Evolutionary conservation across 805 yeast genomes (phyloP).

Genomic region (Sungouiozyma intestinalis): DNA sequence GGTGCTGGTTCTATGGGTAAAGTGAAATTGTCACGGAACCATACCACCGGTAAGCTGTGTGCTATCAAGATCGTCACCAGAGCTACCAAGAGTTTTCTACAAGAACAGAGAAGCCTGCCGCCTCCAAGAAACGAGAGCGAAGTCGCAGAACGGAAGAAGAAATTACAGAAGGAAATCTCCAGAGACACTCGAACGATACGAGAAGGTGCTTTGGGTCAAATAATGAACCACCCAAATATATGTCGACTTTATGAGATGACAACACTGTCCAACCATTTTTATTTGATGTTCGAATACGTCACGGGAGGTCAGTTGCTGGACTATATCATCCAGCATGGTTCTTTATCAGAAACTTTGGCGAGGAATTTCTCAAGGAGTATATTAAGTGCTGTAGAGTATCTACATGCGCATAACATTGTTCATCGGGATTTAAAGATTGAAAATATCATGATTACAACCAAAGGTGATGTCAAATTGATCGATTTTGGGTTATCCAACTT

Average conservation of each 20-base stretch:
- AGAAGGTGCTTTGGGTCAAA: conserved; percentile 87
- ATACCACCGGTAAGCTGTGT: conserved; percentile 71
- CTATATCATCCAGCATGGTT: conserved; percentile 92
- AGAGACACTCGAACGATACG: conserved; percentile 86
- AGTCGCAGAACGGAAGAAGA: conserved; percentile 49
- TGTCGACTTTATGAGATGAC: conserved; percentile 87
- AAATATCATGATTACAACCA: conserved; percentile 83
- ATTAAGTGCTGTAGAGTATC: conserved; percentile 83
- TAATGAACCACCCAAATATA: conserved; percentile 82
- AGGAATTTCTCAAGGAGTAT: conserved; percentile 89
- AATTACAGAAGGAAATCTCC: conserved; percentile 72
- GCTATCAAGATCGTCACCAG: conserved; percentile 90
- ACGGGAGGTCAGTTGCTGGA: conserved; percentile 97
- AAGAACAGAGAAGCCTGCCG: conserved; percentile 60
- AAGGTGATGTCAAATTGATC: conserved; percentile 88
- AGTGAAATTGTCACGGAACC: conserved; percentile 86
- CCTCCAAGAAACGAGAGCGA: conserved; percentile 49
- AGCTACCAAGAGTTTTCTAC: conserved; percentile 71
- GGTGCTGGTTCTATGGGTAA: conserved; percentile 99
- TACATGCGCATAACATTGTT: conserved; percentile 88
- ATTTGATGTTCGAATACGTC: conserved; percentile 92
- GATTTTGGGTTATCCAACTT: conserved; percentile 93
- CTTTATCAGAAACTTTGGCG: conserved; percentile 84
- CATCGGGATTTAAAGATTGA: conserved; percentile 96
- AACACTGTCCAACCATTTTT: conserved; percentile 91